Percentiles rank a stretch among this genome's conserved stretches.
Evolutionary conservation across 2,329 filamentous ascomycete genomes (phyloP).

Genomic region (Sarocladiaceae sp.): DNA sequence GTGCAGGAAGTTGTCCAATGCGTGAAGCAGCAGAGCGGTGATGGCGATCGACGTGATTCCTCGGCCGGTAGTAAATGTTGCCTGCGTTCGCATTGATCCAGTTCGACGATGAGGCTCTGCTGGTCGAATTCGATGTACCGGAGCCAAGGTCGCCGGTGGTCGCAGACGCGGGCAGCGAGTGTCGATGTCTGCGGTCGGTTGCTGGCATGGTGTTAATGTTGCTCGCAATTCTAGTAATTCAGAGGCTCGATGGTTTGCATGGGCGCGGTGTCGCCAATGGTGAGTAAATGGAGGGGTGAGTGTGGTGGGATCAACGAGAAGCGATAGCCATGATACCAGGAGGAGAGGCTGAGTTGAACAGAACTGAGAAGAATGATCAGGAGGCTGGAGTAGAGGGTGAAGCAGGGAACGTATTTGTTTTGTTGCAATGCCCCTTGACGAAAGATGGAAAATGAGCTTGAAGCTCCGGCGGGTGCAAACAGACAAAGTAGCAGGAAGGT

Average conservation of each 20-base stretch:
- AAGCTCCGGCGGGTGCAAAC: slow-evolving; percentile 4
- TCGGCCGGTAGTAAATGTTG: slow-evolving; percentile 24
- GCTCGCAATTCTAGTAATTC: not conserved
- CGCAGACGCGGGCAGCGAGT: slow-evolving; percentile 1
- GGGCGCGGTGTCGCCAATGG: too few relatives aligned
- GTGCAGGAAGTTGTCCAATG: slow-evolving; percentile 24
- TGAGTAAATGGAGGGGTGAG: not conserved
- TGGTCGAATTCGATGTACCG: not conserved
- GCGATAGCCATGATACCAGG: not conserved
- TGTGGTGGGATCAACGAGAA: not conserved
- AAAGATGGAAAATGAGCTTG: not conserved
- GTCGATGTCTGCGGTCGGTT: slow-evolving; percentile 1
- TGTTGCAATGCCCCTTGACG: not conserved
- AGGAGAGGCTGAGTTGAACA: too few relatives aligned
- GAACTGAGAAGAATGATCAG: too few relatives aligned
- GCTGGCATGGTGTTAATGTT: slow-evolving; percentile 8
- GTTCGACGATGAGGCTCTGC: slow-evolving; percentile 9
- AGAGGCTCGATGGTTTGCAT: not conserved
- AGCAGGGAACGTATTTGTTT: not conserved
- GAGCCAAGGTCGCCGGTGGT: not conserved
- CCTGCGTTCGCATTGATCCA: slow-evolving; percentile 19
- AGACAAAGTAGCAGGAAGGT: not conserved
- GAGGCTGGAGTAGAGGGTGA: not conserved
- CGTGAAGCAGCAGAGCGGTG: slow-evolving; percentile 10
- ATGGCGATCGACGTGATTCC: slow-evolving; percentile 7